Conservation (phyloP, 768 basidiomycete genomes). For the Hygrophorus pudorinus region DNA sequence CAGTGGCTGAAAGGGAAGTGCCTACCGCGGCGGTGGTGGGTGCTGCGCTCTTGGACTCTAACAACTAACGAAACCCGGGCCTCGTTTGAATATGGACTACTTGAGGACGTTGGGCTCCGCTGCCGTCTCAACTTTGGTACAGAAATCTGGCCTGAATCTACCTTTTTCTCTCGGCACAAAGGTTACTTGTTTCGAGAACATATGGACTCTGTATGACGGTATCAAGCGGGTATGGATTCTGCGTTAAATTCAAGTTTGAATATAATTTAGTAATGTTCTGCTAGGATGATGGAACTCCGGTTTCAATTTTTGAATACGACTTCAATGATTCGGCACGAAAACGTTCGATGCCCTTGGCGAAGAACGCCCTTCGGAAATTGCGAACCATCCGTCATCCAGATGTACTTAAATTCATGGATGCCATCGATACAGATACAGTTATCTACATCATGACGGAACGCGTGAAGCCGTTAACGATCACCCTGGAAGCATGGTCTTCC, state of each 20-base stretch:
- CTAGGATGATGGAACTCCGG: constrained; percentile 78
- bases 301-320: constrained; percentile 93
- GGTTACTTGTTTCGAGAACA: constrained; percentile 54
- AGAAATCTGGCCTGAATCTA: constrained; percentile 84
- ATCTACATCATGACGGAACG: constrained; percentile 95
- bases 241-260: constrained; percentile 1
- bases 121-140: constrained; percentile 84
- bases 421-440: constrained; percentile 76
- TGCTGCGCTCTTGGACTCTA: neutral
- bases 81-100: constrained; percentile 54
- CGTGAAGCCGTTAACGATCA: constrained; percentile 60
- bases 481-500: constrained; percentile 51
- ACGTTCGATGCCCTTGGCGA: constrained; percentile 63
- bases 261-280: constrained; percentile 10
- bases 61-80: neutral
- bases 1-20: no score
- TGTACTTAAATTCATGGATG: constrained; percentile 92
- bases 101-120: constrained; percentile 73
- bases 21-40: no score
- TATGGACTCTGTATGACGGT: constrained; percentile 84
- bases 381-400: constrained; percentile 92
- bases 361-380: constrained; percentile 84
- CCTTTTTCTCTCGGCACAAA: constrained; percentile 80
- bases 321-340: constrained; percentile 49
- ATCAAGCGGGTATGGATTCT: constrained; percentile 60